Evolutionary conservation across 352 stramenopile genomes (phyloP).

Genomic region (Pythium aristosporum): DNA sequence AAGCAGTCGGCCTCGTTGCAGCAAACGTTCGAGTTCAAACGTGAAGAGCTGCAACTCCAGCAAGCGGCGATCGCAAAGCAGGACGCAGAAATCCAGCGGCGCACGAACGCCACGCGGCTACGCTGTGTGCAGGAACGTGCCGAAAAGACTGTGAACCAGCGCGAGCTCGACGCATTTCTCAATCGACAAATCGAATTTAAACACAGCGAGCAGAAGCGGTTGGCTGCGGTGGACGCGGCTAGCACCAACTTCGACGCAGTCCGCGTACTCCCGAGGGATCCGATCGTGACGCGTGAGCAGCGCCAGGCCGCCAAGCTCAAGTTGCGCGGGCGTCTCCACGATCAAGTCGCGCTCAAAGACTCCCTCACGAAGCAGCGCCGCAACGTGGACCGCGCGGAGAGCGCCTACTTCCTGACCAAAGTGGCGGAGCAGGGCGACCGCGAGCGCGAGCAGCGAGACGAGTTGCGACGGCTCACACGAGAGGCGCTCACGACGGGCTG

Average conservation of each 20-base stretch:
- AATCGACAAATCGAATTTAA: slow-evolving; percentile 51
- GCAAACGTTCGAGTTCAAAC: slow-evolving; percentile 17
- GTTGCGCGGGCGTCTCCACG: slow-evolving; percentile 41
- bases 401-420: slow-evolving; percentile 52
- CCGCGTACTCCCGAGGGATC: slow-evolving; percentile 47
- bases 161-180: slow-evolving; percentile 52
- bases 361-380: slow-evolving; percentile 36
- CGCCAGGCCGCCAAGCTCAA: slow-evolving; percentile 40
- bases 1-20: slow-evolving; percentile 13
- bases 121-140: slow-evolving; percentile 42
- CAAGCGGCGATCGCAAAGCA: not conserved
- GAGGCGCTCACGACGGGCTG: slow-evolving; percentile 42
- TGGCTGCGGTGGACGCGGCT: slow-evolving; percentile 9
- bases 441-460: slow-evolving; percentile 28
- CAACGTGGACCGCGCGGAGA: slow-evolving; percentile 53
- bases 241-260: slow-evolving; percentile 25
- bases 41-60: slow-evolving; percentile 1
- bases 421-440: slow-evolving; percentile 37
- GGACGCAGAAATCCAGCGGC: slow-evolving; percentile 29
- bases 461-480: slow-evolving; percentile 35
- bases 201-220: slow-evolving; percentile 17
- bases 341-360: slow-evolving; percentile 48
- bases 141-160: slow-evolving; percentile 34
- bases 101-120: slow-evolving; percentile 37
- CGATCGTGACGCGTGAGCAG: slow-evolving; percentile 29